A percentile compares a stretch with the other conserved stretches of the same genome.
phyloP scores from a whole-genome alignment of 1,284 basidiomycete genomes.

The Austropuccinia psidii region DNA sequence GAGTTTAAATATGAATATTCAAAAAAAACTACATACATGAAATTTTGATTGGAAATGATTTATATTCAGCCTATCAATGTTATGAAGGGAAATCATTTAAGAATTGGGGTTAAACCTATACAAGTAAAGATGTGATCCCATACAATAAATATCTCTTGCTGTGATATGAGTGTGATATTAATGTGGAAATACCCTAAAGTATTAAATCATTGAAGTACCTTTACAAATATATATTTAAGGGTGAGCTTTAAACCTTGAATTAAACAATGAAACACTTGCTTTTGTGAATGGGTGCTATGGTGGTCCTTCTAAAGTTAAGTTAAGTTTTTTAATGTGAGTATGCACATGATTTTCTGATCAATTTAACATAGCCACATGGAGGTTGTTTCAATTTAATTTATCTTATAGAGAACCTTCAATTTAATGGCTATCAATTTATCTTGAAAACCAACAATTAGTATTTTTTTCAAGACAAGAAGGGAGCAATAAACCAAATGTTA shows the following conservation, averaged over 20 bases:
- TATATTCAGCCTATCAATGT: not conserved
- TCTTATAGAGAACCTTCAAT: not conserved
- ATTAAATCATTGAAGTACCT: constrained; percentile 51
- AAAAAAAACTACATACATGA: not conserved
- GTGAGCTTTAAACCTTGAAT: constrained; percentile 41
- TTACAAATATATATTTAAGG: constrained; percentile 54
- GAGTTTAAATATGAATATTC: not conserved
- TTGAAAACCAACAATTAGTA: not conserved
- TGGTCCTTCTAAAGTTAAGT: not conserved
- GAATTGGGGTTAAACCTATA: not conserved
- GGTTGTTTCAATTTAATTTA: not conserved
- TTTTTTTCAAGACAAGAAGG: not conserved
- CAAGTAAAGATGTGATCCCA: constrained; percentile 50
- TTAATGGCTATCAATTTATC: not conserved
- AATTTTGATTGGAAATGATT: not conserved
- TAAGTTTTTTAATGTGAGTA: too few relatives aligned
- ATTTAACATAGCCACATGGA: not conserved
- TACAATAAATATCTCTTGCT: constrained; percentile 47
- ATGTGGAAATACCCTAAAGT: constrained; percentile 49
- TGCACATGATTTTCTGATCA: too few relatives aligned
- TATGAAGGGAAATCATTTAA: too few relatives aligned
- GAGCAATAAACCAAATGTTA: not conserved
- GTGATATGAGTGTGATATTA: constrained; percentile 53
- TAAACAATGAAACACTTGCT: constrained; percentile 39
- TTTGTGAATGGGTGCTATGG: not conserved